Conservation (phyloP, 176 grass and related monocot species). For the Avena eriantha region DNA sequence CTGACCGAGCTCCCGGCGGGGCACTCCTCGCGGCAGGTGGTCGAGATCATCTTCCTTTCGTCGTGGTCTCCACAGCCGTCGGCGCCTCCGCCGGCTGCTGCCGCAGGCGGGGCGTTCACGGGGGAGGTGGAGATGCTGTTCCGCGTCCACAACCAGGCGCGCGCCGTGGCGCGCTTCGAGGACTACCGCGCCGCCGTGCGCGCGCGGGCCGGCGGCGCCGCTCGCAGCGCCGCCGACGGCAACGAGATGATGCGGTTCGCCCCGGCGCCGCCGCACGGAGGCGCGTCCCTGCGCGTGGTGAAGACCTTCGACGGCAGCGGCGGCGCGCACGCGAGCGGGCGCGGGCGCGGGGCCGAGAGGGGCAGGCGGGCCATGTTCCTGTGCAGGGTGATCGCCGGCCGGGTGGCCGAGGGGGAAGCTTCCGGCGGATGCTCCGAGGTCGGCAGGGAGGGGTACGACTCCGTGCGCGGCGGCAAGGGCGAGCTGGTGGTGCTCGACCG, state of each 20-base stretch:
- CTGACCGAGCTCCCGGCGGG: conserved; percentile 75
- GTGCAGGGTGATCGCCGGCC: conserved; percentile 86
- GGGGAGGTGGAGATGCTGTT: conserved; percentile 94
- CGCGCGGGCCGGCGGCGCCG: conserved; percentile 45
- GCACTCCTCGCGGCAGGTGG: conserved; percentile 86
- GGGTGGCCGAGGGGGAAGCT: conserved; percentile 49
- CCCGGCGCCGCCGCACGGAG: conserved; percentile 37
- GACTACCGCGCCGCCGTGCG: conserved; percentile 75
- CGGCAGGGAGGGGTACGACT: conserved; percentile 58
- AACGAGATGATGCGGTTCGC: conserved; percentile 97
- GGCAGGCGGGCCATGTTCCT: conserved; percentile 81
- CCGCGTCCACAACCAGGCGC: conserved; percentile 79
- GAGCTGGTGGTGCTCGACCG: conserved; percentile 85
- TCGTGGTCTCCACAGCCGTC: conserved; percentile 55
- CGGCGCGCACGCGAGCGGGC: conserved; percentile 71
- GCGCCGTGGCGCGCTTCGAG: conserved; percentile 83
- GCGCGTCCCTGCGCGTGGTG: conserved; percentile 46
- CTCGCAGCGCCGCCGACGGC: conserved; percentile 78
- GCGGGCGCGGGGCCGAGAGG: conserved; percentile 38
- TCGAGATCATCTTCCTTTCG: conserved; percentile 93
- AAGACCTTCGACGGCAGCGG: conserved; percentile 88
- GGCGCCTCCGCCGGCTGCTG: background rate
- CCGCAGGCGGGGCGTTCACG: conserved; percentile 43
- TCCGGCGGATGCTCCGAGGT: background rate
- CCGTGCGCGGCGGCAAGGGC: conserved; percentile 61